These are phyloP conservation scores for Gossypium thurberi DNA, from an alignment of 345 rosid species.

Conservation along the genomic window DNA sequence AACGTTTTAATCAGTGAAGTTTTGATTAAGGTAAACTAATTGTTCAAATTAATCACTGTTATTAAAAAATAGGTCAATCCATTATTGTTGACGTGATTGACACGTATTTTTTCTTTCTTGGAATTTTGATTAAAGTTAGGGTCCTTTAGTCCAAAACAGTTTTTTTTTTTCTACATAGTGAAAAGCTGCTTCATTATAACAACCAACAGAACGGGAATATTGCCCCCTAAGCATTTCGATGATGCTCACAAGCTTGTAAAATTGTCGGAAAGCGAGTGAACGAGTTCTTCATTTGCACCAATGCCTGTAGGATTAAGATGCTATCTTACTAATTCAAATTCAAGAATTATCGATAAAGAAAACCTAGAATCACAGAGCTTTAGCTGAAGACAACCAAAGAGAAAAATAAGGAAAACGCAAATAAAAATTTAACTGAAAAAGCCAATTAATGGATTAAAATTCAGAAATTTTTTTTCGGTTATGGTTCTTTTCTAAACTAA, in stretches of 20 bases:
- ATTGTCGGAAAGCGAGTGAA: conserved; percentile 85
- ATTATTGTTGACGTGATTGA: too few species aligned
- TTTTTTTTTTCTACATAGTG: conserved; percentile 50
- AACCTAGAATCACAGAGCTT: not conserved
- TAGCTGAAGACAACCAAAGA: not conserved
- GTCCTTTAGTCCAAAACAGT: too few species aligned
- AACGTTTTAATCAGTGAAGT: not conserved
- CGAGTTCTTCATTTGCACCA: conserved; percentile 83
- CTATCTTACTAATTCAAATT: conserved; percentile 4
- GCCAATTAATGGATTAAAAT: not conserved
- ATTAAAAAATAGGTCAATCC: too few species aligned
- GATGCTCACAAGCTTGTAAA: conserved; percentile 71
- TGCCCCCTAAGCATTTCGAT: conserved; percentile 99
- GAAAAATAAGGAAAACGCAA: not conserved
- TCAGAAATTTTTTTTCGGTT: not conserved
- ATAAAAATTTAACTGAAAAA: not conserved
- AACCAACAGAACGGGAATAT: conserved; percentile 91
- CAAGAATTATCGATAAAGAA: not conserved
- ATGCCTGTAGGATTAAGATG: conserved; percentile 46
- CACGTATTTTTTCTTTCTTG: too few species aligned
- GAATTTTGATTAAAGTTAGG: too few species aligned
- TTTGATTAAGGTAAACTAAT: conserved; percentile 13
- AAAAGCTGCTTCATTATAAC: conserved; percentile 88
- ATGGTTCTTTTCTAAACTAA: too few species aligned
- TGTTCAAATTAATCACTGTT: too few species aligned